These are phyloP conservation scores for Thamnidium elegans DNA, from an alignment of 192 early-diverging fungal species.

Conservation along the genomic window DNA sequence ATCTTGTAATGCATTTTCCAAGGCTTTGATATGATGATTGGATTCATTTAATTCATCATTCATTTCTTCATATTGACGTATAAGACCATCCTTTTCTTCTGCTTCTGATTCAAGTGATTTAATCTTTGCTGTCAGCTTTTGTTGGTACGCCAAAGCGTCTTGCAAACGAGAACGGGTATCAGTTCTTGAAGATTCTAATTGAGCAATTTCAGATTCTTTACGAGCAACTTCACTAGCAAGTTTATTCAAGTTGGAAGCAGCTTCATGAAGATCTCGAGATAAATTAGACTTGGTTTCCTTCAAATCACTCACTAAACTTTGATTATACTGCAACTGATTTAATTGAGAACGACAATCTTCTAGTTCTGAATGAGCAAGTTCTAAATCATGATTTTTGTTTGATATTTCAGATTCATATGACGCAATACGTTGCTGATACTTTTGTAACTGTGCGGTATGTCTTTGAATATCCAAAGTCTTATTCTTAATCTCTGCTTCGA, in stretches of 20 bases:
- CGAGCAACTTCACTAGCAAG: not conserved
- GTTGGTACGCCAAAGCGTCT: not conserved
- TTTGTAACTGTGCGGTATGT: not conserved
- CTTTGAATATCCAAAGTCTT: not conserved
- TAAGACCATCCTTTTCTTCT: not conserved
- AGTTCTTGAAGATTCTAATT: not conserved
- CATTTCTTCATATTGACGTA: not conserved
- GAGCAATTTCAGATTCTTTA: not conserved
- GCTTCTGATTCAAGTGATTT: not conserved
- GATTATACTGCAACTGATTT: not conserved
- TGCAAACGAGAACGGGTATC: not conserved
- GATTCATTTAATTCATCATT: not conserved
- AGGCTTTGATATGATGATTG: not conserved
- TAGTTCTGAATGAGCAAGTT: not conserved
- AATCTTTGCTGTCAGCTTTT: not conserved
- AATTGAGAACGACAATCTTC: not conserved
- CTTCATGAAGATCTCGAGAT: not conserved
- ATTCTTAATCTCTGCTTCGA: not conserved
- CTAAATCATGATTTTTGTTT: not conserved
- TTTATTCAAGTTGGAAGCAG: not conserved
- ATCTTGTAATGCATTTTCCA: not conserved
- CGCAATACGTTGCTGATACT: not conserved
- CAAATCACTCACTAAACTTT: not conserved
- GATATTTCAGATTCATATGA: not conserved
- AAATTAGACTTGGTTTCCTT: not conserved